Conservation (phyloP, 2,329 filamentous ascomycete genomes). For the Cercospora sojina region DNA sequence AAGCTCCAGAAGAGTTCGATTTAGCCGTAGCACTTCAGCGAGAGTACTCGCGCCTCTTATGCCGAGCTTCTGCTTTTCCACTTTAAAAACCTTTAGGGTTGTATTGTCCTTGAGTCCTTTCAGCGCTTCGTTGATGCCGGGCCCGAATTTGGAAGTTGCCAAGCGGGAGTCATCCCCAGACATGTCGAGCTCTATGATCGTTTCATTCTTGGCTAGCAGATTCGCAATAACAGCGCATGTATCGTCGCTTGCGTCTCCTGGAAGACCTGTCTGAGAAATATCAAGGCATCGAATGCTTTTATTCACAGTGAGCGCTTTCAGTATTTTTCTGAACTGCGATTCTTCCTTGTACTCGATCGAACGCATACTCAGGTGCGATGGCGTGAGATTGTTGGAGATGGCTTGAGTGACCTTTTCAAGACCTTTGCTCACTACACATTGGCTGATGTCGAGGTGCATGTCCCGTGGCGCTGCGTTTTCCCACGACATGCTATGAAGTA, state of each 20-base stretch:
- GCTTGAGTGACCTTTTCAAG: constrained; percentile 54
- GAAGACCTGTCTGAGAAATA: constrained; percentile 68
- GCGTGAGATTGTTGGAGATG: constrained; percentile 55
- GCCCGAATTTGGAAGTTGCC: constrained; percentile 68
- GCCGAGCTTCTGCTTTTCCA: constrained; percentile 68
- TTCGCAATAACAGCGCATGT: constrained; percentile 63
- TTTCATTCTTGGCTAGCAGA: constrained; percentile 67
- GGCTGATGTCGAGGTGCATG: constrained; percentile 65
- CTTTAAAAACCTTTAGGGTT: constrained; percentile 60
- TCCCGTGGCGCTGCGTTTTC: constrained; percentile 48
- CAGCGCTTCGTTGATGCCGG: constrained; percentile 66
- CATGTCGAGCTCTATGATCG: constrained; percentile 65
- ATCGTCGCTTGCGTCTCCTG: constrained; percentile 65
- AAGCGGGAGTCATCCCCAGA: constrained; percentile 70
- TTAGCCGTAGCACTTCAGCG: constrained; percentile 65
- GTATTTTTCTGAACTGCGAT: constrained; percentile 61
- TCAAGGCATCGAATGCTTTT: constrained; percentile 64
- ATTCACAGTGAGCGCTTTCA: constrained; percentile 62
- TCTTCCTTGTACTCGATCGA: constrained; percentile 69
- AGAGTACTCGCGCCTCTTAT: constrained; percentile 68
- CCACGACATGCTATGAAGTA: constrained; percentile 63
- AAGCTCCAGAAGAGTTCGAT: constrained; percentile 62
- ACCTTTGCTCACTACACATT: constrained; percentile 58
- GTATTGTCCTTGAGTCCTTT: constrained; percentile 64
- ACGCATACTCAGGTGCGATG: constrained; percentile 63